Evolutionary conservation across 116 monocot species (phyloP).

Genomic region (Papilionanthe hybrid): DNA sequence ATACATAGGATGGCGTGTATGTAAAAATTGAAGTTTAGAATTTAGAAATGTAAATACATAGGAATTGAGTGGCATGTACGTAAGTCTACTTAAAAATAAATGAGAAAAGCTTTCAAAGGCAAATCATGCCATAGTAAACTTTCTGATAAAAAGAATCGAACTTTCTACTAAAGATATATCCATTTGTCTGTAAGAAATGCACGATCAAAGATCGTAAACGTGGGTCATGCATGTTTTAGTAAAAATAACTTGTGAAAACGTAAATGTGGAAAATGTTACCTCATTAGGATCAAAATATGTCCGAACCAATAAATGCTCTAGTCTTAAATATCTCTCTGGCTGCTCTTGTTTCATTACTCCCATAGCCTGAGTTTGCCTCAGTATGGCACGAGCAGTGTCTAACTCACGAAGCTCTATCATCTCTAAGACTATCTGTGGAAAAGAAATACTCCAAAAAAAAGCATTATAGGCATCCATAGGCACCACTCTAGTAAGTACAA

Average conservation of each 20-base stretch:
- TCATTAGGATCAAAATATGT: constrained; percentile 97
- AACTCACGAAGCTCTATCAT: constrained; percentile 95
- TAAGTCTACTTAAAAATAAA: background rate
- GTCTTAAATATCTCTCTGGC: constrained; percentile 90
- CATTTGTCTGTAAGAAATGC: background rate
- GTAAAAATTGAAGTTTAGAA: too few relatives aligned
- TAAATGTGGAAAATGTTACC: constrained; percentile 29
- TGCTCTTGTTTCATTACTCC: constrained; percentile 99
- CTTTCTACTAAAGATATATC: background rate
- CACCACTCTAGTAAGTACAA: background rate
- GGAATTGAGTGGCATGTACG: too few relatives aligned
- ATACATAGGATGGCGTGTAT: too few relatives aligned
- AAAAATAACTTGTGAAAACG: background rate
- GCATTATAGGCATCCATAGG: background rate
- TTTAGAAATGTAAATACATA: too few relatives aligned
- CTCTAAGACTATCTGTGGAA: constrained; percentile 83
- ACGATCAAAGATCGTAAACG: background rate
- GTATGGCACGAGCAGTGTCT: constrained; percentile 93
- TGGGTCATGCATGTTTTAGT: background rate
- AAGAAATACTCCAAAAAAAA: background rate
- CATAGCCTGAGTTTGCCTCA: constrained; percentile 98
- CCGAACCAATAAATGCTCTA: constrained; percentile 89
- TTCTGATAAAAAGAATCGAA: background rate
- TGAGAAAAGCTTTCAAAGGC: background rate
- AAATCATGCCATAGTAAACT: background rate